Evolutionary conservation across 1,139 yeast genomes (phyloP).

Genomic region (Saccharomyces hybrid): DNA sequence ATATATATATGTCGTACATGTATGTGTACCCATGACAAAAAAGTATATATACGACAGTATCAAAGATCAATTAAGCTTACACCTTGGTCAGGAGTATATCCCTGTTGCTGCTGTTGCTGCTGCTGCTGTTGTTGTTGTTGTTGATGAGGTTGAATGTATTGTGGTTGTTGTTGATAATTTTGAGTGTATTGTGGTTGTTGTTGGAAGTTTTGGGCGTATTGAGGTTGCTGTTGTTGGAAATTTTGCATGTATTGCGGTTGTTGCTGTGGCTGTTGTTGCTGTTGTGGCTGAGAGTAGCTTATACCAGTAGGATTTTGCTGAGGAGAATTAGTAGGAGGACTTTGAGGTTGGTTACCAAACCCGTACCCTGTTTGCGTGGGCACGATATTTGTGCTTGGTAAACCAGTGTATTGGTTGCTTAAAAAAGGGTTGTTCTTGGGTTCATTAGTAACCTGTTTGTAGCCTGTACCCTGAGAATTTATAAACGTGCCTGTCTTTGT

Average conservation of each 20-base stretch:
- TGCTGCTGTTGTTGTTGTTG: conserved; percentile 33
- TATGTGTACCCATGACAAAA: background rate
- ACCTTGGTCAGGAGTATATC: conserved; percentile 26
- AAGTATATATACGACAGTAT: background rate
- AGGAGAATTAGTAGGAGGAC: background rate
- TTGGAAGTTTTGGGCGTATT: conserved; percentile 3
- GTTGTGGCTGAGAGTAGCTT: conserved; percentile 22
- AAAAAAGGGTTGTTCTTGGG: conserved; percentile 58
- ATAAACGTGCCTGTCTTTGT: conserved; percentile 71
- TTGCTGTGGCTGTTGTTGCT: conserved; percentile 13
- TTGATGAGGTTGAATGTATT: conserved; percentile 21
- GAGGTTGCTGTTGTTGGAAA: conserved; percentile 4
- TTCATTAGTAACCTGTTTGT: conserved; percentile 43
- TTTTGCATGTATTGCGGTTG: background rate
- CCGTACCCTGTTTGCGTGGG: conserved; percentile 86
- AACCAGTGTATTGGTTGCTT: conserved; percentile 65
- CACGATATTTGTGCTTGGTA: conserved; percentile 49
- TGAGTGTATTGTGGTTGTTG: conserved; percentile 4
- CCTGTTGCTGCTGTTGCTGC: conserved; percentile 30
- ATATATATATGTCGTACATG: background rate
- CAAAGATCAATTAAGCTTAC: conserved; percentile 35
- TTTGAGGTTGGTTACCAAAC: conserved; percentile 57
- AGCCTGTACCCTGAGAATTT: conserved; percentile 82
- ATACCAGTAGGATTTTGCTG: background rate
- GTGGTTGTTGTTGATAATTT: background rate